Percentiles rank a stretch among this genome's conserved stretches.
Evolutionary conservation across 768 basidiomycete genomes (phyloP).

Genomic region (Porphyrellus cyaneotinctus): DNA sequence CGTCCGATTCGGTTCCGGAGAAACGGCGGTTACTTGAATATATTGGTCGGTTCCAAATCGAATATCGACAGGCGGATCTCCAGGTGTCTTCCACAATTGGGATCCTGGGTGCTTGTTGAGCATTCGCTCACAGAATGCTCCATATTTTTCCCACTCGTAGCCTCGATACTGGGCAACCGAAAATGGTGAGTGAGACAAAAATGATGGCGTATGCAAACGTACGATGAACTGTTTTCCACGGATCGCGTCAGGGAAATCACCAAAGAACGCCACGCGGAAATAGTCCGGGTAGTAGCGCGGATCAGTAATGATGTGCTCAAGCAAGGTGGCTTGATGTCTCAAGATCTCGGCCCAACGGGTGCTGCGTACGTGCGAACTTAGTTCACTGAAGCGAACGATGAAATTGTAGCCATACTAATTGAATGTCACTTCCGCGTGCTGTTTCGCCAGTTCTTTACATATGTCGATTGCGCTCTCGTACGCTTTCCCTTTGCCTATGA

Average conservation of each 20-base stretch:
- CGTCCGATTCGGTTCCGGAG: slow-evolving; percentile 77
- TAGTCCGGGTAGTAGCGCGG: slow-evolving; percentile 89
- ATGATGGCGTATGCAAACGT: slow-evolving; percentile 20
- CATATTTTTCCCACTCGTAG: slow-evolving; percentile 91
- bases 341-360: slow-evolving; percentile 81
- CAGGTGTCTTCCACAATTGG: slow-evolving; percentile 65
- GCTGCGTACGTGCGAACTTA: slow-evolving; percentile 36
- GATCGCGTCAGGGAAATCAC: slow-evolving; percentile 82
- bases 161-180: slow-evolving; percentile 70
- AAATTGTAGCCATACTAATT: slow-evolving; percentile 62
- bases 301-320: slow-evolving; percentile 81
- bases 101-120: slow-evolving; percentile 87
- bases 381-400: neutral
- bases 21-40: slow-evolving; percentile 85
- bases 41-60: slow-evolving; percentile 76
- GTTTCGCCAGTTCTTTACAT: slow-evolving; percentile 84
- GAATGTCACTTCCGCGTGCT: slow-evolving; percentile 87
- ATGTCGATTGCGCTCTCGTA: slow-evolving; percentile 94
- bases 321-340: slow-evolving; percentile 78
- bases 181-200: neutral
- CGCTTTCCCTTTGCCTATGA: slow-evolving; percentile 88
- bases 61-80: slow-evolving; percentile 78
- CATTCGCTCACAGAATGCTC: slow-evolving; percentile 86
- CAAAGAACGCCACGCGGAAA: slow-evolving; percentile 91
- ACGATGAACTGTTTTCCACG: slow-evolving; percentile 91